Evolutionary conservation across 768 basidiomycete genomes (phyloP).

Genomic region (Favolaschia claudopus): DNA sequence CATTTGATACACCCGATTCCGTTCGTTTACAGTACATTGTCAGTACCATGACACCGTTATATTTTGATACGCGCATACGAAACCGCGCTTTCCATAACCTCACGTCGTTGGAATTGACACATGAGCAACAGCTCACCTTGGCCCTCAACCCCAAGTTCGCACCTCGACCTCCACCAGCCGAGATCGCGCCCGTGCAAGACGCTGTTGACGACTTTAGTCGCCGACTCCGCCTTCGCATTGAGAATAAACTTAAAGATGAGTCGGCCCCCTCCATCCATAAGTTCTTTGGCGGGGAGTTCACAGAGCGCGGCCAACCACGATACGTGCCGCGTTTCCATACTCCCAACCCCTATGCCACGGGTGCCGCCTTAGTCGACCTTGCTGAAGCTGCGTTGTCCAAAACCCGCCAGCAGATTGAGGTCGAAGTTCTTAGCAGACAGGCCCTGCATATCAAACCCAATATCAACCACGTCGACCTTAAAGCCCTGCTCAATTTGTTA

Average conservation of each 20-base stretch:
- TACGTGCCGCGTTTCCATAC: too few relatives aligned
- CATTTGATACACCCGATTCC: background rate
- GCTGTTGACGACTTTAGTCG: background rate
- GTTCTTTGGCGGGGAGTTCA: background rate
- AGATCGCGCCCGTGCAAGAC: background rate
- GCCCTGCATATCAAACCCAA: conserved; percentile 3
- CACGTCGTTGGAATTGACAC: background rate
- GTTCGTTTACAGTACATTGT: conserved; percentile 1
- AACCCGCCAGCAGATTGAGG: background rate
- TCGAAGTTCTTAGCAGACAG: conserved; percentile 5
- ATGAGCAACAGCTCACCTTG: conserved; percentile 7
- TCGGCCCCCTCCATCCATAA: background rate
- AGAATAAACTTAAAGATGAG: background rate
- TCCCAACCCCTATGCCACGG: too few relatives aligned
- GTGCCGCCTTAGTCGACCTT: too few relatives aligned
- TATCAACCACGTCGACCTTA: conserved; percentile 9
- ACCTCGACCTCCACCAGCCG: background rate
- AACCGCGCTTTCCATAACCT: conserved; percentile 14
- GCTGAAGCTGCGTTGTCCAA: too few relatives aligned
- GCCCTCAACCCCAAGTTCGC: conserved; percentile 12
- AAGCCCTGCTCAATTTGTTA: background rate
- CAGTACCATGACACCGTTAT: conserved; percentile 2
- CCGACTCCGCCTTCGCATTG: background rate
- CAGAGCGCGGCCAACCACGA: background rate
- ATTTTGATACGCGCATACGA: conserved; percentile 5